Evolutionary conservation across 2,329 filamentous ascomycete genomes (phyloP).

Genomic region (Chrysoporthe puriensis): DNA sequence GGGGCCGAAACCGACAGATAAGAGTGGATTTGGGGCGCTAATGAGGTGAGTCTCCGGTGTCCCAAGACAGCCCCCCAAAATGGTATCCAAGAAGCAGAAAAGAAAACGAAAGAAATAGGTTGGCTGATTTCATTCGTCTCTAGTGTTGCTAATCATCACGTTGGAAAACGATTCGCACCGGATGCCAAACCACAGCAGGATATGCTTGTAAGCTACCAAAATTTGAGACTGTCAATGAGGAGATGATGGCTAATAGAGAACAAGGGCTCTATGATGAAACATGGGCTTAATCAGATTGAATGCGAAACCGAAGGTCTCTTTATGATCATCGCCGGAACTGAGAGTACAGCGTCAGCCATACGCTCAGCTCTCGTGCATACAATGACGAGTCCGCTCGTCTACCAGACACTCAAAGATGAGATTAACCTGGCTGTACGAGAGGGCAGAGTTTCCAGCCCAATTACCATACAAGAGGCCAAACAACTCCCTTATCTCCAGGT

Average conservation of each 20-base stretch:
- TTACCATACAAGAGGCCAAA: background rate
- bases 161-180: slow-evolving; percentile 49
- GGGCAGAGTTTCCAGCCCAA: slow-evolving; percentile 1
- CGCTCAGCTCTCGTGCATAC: slow-evolving; percentile 41
- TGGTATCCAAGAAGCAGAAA: slow-evolving; percentile 40
- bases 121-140: slow-evolving; percentile 41
- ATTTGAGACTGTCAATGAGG: background rate
- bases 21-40: slow-evolving; percentile 10
- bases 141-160: slow-evolving; percentile 49
- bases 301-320: slow-evolving; percentile 43
- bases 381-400: slow-evolving; percentile 26
- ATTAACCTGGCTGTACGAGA: slow-evolving; percentile 22
- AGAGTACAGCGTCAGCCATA: slow-evolving; percentile 54
- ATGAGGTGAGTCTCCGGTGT: slow-evolving; percentile 37
- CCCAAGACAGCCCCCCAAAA: slow-evolving; percentile 40
- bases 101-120: slow-evolving; percentile 47
- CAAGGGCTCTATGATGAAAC: slow-evolving; percentile 49
- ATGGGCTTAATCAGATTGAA: slow-evolving; percentile 44
- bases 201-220: slow-evolving; percentile 45
- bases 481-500: background rate
- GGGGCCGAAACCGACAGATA: slow-evolving; percentile 12
- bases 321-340: slow-evolving; percentile 49
- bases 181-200: slow-evolving; percentile 49
- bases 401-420: slow-evolving; percentile 27
- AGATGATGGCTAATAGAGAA: background rate